Percentiles rank a stretch among this genome's conserved stretches.
These are phyloP conservation scores for Ophiocordyceps robertsii DNA, from an alignment of 2,329 filamentous ascomycete species.

Conservation along the genomic window DNA sequence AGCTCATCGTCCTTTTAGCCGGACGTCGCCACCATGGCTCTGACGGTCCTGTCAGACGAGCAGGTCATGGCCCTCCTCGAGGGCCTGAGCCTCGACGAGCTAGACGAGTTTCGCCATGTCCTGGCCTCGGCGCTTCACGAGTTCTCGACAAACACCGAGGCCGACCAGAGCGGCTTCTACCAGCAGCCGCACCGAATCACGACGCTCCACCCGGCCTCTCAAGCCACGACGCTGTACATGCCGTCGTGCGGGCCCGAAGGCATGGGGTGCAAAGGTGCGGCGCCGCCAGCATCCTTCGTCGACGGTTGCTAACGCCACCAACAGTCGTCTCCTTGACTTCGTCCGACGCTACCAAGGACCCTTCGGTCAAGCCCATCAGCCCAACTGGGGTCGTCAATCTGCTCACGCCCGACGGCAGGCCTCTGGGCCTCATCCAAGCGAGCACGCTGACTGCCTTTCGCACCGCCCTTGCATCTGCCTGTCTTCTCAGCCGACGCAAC, in stretches of 20 bases:
- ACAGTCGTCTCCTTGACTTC: slow-evolving; percentile 50
- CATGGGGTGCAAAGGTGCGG: slow-evolving; percentile 53
- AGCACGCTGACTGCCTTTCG: slow-evolving; percentile 67
- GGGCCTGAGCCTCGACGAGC: slow-evolving; percentile 35
- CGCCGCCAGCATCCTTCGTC: not conserved
- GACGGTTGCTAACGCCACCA: not conserved
- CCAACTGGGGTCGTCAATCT: slow-evolving; percentile 58
- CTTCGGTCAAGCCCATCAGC: slow-evolving; percentile 20
- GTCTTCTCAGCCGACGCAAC: slow-evolving; percentile 50
- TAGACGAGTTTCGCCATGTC: slow-evolving; percentile 34
- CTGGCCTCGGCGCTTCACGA: slow-evolving; percentile 43
- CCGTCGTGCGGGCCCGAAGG: slow-evolving; percentile 50
- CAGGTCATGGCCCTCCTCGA: slow-evolving; percentile 42
- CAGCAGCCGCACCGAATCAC: slow-evolving; percentile 42
- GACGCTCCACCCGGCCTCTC: slow-evolving; percentile 32
- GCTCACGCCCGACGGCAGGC: slow-evolving; percentile 46
- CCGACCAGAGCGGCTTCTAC: slow-evolving; percentile 26
- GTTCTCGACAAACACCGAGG: slow-evolving; percentile 43
- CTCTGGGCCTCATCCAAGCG: slow-evolving; percentile 58
- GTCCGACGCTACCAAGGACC: slow-evolving; percentile 15
- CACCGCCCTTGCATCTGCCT: slow-evolving; percentile 59
- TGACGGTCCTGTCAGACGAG: slow-evolving; percentile 44
- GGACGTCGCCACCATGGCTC: slow-evolving; percentile 30
- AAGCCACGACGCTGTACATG: slow-evolving; percentile 58
- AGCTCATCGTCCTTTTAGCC: not conserved